Evolutionary conservation across 306 rosid genomes (phyloP).

Genomic region (Cicer cuneatum): DNA sequence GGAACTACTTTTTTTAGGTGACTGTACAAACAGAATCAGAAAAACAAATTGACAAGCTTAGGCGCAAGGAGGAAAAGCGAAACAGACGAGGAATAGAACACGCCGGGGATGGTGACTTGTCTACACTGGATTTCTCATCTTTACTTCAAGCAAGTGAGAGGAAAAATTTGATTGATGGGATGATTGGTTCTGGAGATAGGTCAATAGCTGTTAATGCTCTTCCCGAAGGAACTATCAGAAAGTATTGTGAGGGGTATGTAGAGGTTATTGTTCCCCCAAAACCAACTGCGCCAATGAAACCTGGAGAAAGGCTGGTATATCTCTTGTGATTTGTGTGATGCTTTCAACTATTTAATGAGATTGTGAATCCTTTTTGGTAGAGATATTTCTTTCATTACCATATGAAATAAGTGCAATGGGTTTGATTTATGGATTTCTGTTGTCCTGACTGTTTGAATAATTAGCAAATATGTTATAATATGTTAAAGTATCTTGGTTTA

Average conservation of each 20-base stretch:
- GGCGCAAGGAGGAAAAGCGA: constrained; percentile 96
- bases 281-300: constrained; percentile 90
- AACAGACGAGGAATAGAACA: constrained; percentile 76
- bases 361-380: constrained; percentile 31
- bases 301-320: constrained; percentile 93
- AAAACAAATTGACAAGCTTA: constrained; percentile 89
- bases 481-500: neutral
- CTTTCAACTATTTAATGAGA: constrained; percentile 32
- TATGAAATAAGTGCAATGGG: constrained; percentile 30
- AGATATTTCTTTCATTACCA: constrained; percentile 26
- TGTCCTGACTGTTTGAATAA: constrained; percentile 6
- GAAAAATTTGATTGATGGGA: constrained; percentile 71
- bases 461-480: neutral
- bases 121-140: constrained; percentile 72
- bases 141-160: constrained; percentile 87
- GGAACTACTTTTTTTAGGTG: constrained; percentile 58
- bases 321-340: constrained; percentile 43
- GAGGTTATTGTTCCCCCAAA: constrained; percentile 88
- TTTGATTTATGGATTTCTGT: constrained; percentile 35
- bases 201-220: constrained; percentile 75
- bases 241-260: constrained; percentile 81
- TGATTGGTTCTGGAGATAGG: constrained; percentile 75
- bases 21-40: constrained; percentile 92
- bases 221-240: constrained; percentile 94
- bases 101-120: constrained; percentile 70